A percentile compares a stretch with the other conserved stretches of the same genome.
phyloP scores from a whole-genome alignment of 352 stramenopile genomes.

The Globisporangium abappressorium region DNA sequence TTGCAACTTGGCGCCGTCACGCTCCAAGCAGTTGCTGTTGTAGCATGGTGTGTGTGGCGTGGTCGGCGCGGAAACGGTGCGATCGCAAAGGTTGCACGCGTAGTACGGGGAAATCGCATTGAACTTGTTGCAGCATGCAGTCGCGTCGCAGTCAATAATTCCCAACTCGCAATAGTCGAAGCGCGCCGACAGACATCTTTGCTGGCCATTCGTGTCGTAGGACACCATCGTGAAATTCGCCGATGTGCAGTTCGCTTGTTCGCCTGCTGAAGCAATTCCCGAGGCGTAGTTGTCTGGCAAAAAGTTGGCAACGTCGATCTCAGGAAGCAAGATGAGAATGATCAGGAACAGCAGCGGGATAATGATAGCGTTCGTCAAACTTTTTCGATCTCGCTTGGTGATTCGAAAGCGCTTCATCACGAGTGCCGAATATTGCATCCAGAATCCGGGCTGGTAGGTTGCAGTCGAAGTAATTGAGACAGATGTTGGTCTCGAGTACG shows the following conservation, averaged over 20 bases:
- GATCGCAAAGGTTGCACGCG: constrained; percentile 28
- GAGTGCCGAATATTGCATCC: constrained; percentile 44
- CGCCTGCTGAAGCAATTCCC: constrained; percentile 13
- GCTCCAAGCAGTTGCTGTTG: constrained; percentile 26
- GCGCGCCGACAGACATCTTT: not conserved
- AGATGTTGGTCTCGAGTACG: constrained; percentile 26
- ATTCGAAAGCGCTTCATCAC: constrained; percentile 62
- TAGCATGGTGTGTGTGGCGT: constrained; percentile 23
- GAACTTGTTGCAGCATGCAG: constrained; percentile 34
- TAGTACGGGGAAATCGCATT: constrained; percentile 39
- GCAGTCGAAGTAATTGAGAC: constrained; percentile 21
- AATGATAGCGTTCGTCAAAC: constrained; percentile 46
- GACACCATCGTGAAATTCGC: constrained; percentile 24
- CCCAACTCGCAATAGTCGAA: constrained; percentile 47
- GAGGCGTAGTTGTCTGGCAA: constrained; percentile 32
- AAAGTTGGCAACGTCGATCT: constrained; percentile 51
- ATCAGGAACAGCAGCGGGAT: constrained; percentile 64
- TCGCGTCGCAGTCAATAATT: constrained; percentile 35
- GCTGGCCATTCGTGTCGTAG: constrained; percentile 17
- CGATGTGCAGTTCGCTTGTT: constrained; percentile 27
- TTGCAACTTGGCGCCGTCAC: constrained; percentile 37
- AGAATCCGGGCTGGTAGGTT: constrained; percentile 28
- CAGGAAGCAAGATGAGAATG: constrained; percentile 44
- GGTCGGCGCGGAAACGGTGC: not conserved
- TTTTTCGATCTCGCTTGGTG: constrained; percentile 62